A percentile compares a stretch with the other conserved stretches of the same genome.
Conservation (phyloP, 768 basidiomycete genomes). For the Kwoniella sp. region DNA sequence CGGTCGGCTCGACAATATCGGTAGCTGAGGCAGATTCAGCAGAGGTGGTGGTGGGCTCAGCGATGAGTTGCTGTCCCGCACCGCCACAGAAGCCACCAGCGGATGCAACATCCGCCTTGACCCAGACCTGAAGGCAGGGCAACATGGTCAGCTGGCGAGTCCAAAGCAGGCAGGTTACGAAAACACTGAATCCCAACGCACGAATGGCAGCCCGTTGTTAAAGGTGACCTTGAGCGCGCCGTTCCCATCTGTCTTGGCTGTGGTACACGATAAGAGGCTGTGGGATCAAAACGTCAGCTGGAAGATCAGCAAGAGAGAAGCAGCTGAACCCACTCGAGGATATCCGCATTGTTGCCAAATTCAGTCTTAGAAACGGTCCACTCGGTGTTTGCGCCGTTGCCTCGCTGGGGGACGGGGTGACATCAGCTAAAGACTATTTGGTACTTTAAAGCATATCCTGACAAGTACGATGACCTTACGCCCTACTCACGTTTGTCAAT, state of each 20-base stretch:
- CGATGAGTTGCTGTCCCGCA: not conserved
- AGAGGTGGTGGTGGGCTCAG: conserved; percentile 4
- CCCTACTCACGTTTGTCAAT: conserved; percentile 42
- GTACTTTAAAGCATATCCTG: not conserved
- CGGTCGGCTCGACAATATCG: conserved; percentile 9
- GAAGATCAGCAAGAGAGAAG: conserved; percentile 18
- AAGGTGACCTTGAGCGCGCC: conserved; percentile 34
- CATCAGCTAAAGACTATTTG: not conserved
- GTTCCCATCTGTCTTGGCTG: conserved; percentile 14
- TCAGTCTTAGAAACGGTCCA: conserved; percentile 29
- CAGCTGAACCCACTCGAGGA: conserved; percentile 36
- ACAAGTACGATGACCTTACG: not conserved
- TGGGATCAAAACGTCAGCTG: not conserved
- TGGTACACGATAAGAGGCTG: conserved; percentile 38
- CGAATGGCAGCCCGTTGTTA: conserved; percentile 39
- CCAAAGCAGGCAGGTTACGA: conserved; percentile 8
- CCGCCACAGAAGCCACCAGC: conserved; percentile 24
- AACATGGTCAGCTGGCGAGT: conserved; percentile 20
- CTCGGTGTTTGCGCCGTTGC: conserved; percentile 21
- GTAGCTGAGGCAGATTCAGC: not conserved
- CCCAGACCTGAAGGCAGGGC: conserved; percentile 27
- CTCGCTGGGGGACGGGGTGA: conserved; percentile 23
- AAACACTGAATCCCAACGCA: too few relatives aligned
- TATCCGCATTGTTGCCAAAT: conserved; percentile 22
- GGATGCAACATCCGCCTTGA: conserved; percentile 18